Base-by-base conservation (phyloP, 768 basidiomycete species). In the Hypholoma sublateritium region DNA sequence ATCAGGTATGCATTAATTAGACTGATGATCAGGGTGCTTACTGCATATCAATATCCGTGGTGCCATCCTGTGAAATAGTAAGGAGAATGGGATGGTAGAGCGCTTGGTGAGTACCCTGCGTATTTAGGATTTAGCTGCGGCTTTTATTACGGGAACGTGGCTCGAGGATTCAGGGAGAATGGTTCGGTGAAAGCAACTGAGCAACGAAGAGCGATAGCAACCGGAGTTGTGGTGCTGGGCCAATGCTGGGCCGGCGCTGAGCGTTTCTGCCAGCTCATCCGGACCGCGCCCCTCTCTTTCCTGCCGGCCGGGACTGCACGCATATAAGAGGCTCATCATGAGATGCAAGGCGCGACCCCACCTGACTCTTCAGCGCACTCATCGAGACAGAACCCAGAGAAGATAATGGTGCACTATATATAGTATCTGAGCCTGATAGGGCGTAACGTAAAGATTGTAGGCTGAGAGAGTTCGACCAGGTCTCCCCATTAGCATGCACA, bases 31-130 rank as follows among this genome's bases (percentile, higher is more conserved):
- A 14, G 43, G 9, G 19, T 12, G 61, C 71, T 63, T 53, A 75
- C 76, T 72, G 68, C 76, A 77, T 51, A 77, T 74, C 41, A 77
- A 63, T 25, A 77, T 53, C 22, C 70, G 69, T n/a, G 73, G 72
- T 49, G 65, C 50, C 71, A 72, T 72, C 3, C 36, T 36, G 48
- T 44, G 52, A 16, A 46, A 37, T 12, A n/a, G 9, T 19, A 25
- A 28, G 37, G 14, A 34, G 16, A 56, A 35, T 4, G 24, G 32
- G 32, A 13, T 4, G 22, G 22, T 35, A 24, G 12, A 12, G 22
- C 12, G 43, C 5, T 51, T 39, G 24, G 37, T 17, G n/a, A 28
- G 14, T 52, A 22, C 11, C 13, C n/a, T 36, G 35, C 35, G 35
- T 16, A 41, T 8, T 41, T 16, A 41, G 5, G 28, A 6, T 41